Base-by-base conservation (phyloP, 305 asterid species). In the Plantago coronopus region DNA sequence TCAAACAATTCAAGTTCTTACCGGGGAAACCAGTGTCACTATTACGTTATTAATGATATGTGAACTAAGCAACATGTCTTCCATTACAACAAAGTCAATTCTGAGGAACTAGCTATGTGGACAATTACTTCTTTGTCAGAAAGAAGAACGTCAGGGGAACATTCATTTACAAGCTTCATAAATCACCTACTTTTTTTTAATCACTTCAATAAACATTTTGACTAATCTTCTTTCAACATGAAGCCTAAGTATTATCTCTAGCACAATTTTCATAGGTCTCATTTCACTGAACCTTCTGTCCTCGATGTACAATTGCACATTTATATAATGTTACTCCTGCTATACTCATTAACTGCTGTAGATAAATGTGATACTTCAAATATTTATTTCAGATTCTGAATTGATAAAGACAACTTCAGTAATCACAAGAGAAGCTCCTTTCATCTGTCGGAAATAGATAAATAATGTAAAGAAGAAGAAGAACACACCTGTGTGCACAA, bases 401-500 rank as follows among this genome's bases (percentile, higher is more conserved):
- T 29, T 37, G 34, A 62, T 40, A 29, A 11, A 65, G 55, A 17
- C 29, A 22, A 31, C 34, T 59, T 60, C 21, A 54, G 45, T 56
- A 63, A 23, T 40, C 34, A 21, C 10, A 69, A 42, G 54, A 29
- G 9, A 46, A 45, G 40, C 48, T 23, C 12, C 17, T 31, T 37
- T 3, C 21, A 29, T 72, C 34, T 14, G 64, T 47, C 14, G 63
- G 29, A 51, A 23, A 44, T n/a, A 46, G 59, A 68, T n/a, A 48
- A 58, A 27, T 47, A 45, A 57, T 19, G 66, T 20, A 17, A 17
- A 18, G 18, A 17, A 18, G 18, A 54, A 61, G 48, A 42, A 67
- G 69, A 56, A 69, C 74, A 48, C 40, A 89, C 99, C 97, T 93
- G 99, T 44, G 87, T 60, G 31, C 97, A 83, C 76, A 93, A 74